These are phyloP conservation scores for Krasilnikovozyma curviuscula DNA, from an alignment of 768 basidiomycete genomes.

Conservation along the genomic window DNA sequence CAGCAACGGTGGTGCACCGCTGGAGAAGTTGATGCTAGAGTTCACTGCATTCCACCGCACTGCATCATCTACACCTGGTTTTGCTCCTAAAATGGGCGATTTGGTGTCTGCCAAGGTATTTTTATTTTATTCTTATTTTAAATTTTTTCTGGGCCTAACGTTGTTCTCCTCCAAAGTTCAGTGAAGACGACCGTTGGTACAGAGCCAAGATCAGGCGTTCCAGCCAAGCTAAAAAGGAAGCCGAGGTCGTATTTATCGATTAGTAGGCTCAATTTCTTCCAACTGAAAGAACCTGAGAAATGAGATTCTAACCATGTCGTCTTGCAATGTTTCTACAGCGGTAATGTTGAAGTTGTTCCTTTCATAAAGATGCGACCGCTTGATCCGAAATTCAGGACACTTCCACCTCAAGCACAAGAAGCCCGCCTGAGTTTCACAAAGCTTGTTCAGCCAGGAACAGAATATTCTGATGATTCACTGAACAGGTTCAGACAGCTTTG, in stretches of 20 bases:
- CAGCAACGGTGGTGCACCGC: slow-evolving; percentile 69
- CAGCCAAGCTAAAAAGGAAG: slow-evolving; percentile 80
- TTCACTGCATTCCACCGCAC: slow-evolving; percentile 71
- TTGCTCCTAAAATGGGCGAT: slow-evolving; percentile 65
- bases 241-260: slow-evolving; percentile 76
- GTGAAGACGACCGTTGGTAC: slow-evolving; percentile 66
- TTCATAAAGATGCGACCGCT: slow-evolving; percentile 65
- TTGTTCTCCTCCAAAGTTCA: slow-evolving; percentile 38
- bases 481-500: slow-evolving; percentile 68
- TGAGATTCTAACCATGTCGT: too few relatives aligned
- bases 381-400: slow-evolving; percentile 68
- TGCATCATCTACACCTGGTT: slow-evolving; percentile 39
- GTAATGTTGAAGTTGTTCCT: slow-evolving; percentile 73
- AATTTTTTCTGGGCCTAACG: too few relatives aligned
- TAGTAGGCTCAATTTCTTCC: too few relatives aligned
- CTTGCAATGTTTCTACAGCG: slow-evolving; percentile 23
- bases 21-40: slow-evolving; percentile 86
- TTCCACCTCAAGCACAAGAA: slow-evolving; percentile 86
- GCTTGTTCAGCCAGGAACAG: slow-evolving; percentile 56
- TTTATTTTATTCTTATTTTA: too few relatives aligned
- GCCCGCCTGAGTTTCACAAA: slow-evolving; percentile 87
- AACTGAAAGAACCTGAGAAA: too few relatives aligned
- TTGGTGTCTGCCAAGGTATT: slow-evolving; percentile 61
- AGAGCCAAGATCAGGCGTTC: slow-evolving; percentile 72
- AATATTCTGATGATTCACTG: slow-evolving; percentile 68